A percentile compares a stretch with the other conserved stretches of the same genome.
Conservation (phyloP, 768 basidiomycete genomes). For the Macrolepiota dolichaula region DNA sequence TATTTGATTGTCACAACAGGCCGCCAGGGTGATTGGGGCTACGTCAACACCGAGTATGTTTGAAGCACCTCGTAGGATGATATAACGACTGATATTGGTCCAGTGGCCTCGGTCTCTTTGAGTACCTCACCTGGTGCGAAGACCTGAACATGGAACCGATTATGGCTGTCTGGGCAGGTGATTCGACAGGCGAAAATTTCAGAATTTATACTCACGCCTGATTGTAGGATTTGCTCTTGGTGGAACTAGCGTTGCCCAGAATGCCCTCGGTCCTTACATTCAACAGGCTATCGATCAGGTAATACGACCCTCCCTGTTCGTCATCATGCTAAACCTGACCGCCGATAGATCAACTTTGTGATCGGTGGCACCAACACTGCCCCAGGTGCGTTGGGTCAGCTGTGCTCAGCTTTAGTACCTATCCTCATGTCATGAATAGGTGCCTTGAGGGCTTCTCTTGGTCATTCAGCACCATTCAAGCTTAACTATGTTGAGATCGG, state of each 20-base stretch:
- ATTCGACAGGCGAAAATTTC: background rate
- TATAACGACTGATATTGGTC: background rate
- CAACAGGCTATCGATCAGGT: constrained; percentile 57
- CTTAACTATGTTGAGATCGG: constrained; percentile 51
- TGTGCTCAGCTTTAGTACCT: background rate
- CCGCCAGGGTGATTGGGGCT: constrained; percentile 58
- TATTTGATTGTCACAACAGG: constrained; percentile 23
- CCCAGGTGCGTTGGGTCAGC: constrained; percentile 24
- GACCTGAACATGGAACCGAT: constrained; percentile 58
- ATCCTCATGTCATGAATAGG: constrained; percentile 22
- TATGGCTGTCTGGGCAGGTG: constrained; percentile 63
- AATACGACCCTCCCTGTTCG: background rate
- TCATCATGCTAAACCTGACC: background rate
- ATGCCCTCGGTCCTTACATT: constrained; percentile 46
- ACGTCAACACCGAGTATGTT: constrained; percentile 56
- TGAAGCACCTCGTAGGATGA: no score
- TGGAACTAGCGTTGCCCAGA: constrained; percentile 40
- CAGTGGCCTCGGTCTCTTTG: constrained; percentile 55
- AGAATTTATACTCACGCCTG: background rate
- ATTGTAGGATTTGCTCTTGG: constrained; percentile 46
- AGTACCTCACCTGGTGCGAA: constrained; percentile 58
- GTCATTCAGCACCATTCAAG: constrained; percentile 50
- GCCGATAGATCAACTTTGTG: constrained; percentile 51
- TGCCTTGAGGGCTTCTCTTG: constrained; percentile 50
- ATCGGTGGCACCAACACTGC: constrained; percentile 46